phyloP scores from a whole-genome alignment of 192 early-diverging fungal species.

The Mortierella alpina region DNA sequence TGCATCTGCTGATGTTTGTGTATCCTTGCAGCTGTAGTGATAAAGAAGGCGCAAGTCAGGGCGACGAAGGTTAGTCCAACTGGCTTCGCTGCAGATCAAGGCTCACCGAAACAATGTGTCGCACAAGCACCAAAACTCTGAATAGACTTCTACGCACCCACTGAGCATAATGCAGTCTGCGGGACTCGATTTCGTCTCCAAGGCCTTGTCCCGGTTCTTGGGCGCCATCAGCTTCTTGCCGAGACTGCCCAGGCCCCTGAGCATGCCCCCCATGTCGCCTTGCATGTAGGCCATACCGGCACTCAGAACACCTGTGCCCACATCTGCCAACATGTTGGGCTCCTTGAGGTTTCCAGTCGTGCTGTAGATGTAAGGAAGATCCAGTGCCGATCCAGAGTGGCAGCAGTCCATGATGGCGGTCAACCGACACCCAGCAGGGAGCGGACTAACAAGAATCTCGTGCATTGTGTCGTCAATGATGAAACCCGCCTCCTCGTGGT shows the following conservation, averaged over 20 bases:
- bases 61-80: too few species aligned
- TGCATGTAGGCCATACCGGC: conserved; percentile 62
- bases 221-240: conserved; percentile 53
- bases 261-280: conserved; percentile 56
- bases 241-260: conserved; percentile 51
- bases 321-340: conserved; percentile 59
- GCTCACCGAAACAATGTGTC: neutral
- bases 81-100: neutral
- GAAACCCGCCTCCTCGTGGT: conserved; percentile 63
- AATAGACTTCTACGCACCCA: conserved; percentile 57
- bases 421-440: conserved; percentile 73
- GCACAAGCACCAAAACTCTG: neutral
- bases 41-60: neutral
- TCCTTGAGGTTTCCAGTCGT: conserved; percentile 70
- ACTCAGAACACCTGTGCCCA: conserved; percentile 55
- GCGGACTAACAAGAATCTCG: conserved; percentile 74
- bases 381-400: conserved; percentile 85
- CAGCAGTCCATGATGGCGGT: conserved; percentile 90
- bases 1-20: conserved; percentile 85
- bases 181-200: conserved; percentile 52
- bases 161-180: conserved; percentile 86
- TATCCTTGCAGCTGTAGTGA: conserved; percentile 73
- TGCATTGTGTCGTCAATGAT: conserved; percentile 85
- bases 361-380: conserved; percentile 84
- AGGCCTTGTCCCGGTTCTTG: conserved; percentile 13